Evolutionary conservation across 768 basidiomycete species (phyloP).

Genomic region (Auricularia heimuer): DNA sequence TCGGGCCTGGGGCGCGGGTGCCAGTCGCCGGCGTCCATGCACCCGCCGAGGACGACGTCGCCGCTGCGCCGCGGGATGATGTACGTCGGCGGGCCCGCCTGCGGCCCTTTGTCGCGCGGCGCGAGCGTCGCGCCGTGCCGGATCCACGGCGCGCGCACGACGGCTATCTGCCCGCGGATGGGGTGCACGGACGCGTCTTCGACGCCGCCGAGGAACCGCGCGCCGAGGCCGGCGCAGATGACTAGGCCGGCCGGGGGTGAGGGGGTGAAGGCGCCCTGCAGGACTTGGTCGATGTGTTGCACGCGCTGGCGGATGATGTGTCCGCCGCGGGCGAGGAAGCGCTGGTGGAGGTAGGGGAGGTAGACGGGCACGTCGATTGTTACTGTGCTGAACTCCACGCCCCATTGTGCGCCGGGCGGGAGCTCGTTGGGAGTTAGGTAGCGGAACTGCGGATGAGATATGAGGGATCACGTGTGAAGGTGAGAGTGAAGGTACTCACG

Average conservation of each 20-base stretch:
- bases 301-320: conserved; percentile 45
- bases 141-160: conserved; percentile 16
- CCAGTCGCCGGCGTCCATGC: conserved; percentile 12
- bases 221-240: conserved; percentile 60
- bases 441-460: conserved; percentile 20
- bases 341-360: conserved; percentile 49
- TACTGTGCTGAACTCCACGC: conserved; percentile 54
- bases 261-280: conserved; percentile 22
- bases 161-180: conserved; percentile 15
- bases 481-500: conserved; percentile 12
- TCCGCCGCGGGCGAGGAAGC: conserved; percentile 56
- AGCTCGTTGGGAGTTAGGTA: conserved; percentile 33
- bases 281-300: conserved; percentile 58
- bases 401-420: conserved; percentile 32
- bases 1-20: conserved; percentile 9
- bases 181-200: conserved; percentile 30
- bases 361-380: conserved; percentile 59
- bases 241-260: conserved; percentile 41
- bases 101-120: not conserved
- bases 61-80: conserved; percentile 16
- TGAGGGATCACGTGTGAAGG: not conserved
- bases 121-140: conserved; percentile 12
- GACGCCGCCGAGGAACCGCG: conserved; percentile 40
- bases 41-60: conserved; percentile 14
- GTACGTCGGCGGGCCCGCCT: conserved; percentile 13